Conservation (phyloP, 2,329 filamentous ascomycete genomes). For the Zymoseptoria pseudotritici region DNA sequence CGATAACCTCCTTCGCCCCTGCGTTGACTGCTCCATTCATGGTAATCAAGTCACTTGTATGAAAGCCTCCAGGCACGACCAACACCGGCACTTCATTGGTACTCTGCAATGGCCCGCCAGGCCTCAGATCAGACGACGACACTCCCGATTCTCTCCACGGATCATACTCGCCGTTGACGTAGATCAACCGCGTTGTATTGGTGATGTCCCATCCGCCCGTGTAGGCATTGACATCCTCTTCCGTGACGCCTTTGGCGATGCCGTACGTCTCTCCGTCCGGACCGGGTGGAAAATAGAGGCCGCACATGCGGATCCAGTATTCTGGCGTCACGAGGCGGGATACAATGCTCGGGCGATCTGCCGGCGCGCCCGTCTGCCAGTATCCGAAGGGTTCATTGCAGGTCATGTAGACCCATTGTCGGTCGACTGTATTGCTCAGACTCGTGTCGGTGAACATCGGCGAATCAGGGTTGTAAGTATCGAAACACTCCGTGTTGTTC, state of each 20-base stretch:
- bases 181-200: slow-evolving; percentile 51
- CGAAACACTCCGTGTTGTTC: slow-evolving; percentile 43
- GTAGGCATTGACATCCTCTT: slow-evolving; percentile 43
- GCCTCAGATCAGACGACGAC: slow-evolving; percentile 46
- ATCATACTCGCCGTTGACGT: slow-evolving; percentile 53
- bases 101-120: slow-evolving; percentile 46
- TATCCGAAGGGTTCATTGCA: slow-evolving; percentile 56
- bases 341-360: slow-evolving; percentile 38
- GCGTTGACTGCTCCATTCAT: slow-evolving; percentile 42
- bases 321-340: slow-evolving; percentile 45
- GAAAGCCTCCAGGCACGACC: slow-evolving; percentile 47
- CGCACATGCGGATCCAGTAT: slow-evolving; percentile 52
- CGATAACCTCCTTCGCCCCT: slow-evolving; percentile 43
- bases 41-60: slow-evolving; percentile 49
- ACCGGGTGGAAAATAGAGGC: slow-evolving; percentile 46
- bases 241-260: slow-evolving; percentile 41
- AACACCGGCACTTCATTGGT: slow-evolving; percentile 44
- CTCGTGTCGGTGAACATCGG: slow-evolving; percentile 45
- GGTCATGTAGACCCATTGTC: slow-evolving; percentile 54
- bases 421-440: slow-evolving; percentile 40
- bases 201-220: slow-evolving; percentile 50
- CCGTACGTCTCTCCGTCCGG: slow-evolving; percentile 44
- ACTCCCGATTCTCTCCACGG: slow-evolving; percentile 53
- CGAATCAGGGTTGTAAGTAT: slow-evolving; percentile 46
- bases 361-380: slow-evolving; percentile 50